phyloP scores from a whole-genome alignment of 352 stramenopile species.

The Phytophthora kernoviae region DNA sequence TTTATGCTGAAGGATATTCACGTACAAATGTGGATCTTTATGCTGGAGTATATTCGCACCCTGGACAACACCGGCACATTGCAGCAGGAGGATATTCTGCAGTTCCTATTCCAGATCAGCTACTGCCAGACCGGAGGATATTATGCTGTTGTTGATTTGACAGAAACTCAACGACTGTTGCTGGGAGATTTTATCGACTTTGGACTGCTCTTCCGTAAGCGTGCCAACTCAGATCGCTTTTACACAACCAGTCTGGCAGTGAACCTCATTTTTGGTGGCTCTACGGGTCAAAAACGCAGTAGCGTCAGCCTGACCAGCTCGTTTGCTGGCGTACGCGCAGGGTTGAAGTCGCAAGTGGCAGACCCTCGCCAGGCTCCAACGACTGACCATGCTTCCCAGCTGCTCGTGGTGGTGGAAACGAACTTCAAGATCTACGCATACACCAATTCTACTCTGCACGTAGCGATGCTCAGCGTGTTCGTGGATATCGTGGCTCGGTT shows the following conservation, averaged over 20 bases:
- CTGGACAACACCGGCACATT: slow-evolving; percentile 75
- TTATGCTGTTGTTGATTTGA: slow-evolving; percentile 83
- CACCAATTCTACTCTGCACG: slow-evolving; percentile 88
- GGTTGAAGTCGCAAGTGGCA: slow-evolving; percentile 45
- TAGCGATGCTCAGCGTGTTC: slow-evolving; percentile 94
- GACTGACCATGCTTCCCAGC: slow-evolving; percentile 41
- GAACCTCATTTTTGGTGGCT: slow-evolving; percentile 90
- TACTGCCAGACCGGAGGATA: slow-evolving; percentile 88
- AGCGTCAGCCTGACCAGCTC: slow-evolving; percentile 54
- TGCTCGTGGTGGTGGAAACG: slow-evolving; percentile 88
- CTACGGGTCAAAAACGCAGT: slow-evolving; percentile 60
- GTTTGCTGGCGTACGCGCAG: slow-evolving; percentile 48
- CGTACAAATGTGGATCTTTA: slow-evolving; percentile 93
- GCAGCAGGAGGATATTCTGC: slow-evolving; percentile 86
- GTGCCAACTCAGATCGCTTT: slow-evolving; percentile 64
- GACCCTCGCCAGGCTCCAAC: slow-evolving; percentile 40
- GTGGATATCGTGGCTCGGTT: slow-evolving; percentile 90
- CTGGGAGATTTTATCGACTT: slow-evolving; percentile 89
- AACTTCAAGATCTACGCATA: slow-evolving; percentile 95
- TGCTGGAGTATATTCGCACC: slow-evolving; percentile 90
- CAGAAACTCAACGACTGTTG: slow-evolving; percentile 73
- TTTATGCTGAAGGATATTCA: slow-evolving; percentile 94
- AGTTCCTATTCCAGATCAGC: slow-evolving; percentile 91
- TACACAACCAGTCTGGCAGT: slow-evolving; percentile 91
- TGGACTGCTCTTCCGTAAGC: slow-evolving; percentile 81